These are phyloP conservation scores for Paraphoma chrysanthemicola DNA, from an alignment of 2,329 filamentous ascomycete genomes.

Conservation along the genomic window DNA sequence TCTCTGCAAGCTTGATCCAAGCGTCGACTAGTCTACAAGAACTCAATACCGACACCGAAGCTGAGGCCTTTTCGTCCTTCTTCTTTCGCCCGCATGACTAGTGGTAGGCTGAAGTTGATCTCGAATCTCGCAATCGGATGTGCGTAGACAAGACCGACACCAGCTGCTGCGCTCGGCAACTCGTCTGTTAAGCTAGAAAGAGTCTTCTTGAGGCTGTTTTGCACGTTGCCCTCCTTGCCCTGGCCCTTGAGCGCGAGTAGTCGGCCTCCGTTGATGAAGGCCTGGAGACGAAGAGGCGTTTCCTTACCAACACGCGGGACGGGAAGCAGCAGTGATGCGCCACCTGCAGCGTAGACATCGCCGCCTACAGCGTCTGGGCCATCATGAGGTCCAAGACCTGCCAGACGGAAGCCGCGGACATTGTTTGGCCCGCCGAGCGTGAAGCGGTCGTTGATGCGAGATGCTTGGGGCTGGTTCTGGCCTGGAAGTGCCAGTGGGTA, in stretches of 20 bases:
- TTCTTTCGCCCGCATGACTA: constrained; percentile 83
- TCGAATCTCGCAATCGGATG: constrained; percentile 94
- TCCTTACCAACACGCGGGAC: constrained; percentile 82
- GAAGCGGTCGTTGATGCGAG: constrained; percentile 92
- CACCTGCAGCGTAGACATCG: constrained; percentile 89
- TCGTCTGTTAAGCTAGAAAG: constrained; percentile 75
- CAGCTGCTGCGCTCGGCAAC: constrained; percentile 83
- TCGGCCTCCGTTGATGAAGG: constrained; percentile 90
- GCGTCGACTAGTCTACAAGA: constrained; percentile 68
- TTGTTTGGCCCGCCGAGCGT: constrained; percentile 93
- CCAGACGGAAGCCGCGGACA: constrained; percentile 90
- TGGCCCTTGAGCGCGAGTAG: constrained; percentile 74
- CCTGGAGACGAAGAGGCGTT: constrained; percentile 83
- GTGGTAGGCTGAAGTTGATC: constrained; percentile 89
- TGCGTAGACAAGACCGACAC: constrained; percentile 90
- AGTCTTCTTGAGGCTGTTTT: constrained; percentile 65
- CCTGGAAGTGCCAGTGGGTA: constrained; percentile 77
- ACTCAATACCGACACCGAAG: constrained; percentile 95
- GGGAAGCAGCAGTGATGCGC: constrained; percentile 84
- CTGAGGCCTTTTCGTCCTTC: constrained; percentile 89
- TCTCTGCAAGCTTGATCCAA: not conserved
- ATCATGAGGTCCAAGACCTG: constrained; percentile 87
- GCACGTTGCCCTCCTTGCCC: constrained; percentile 57
- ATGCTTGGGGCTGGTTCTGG: constrained; percentile 65
- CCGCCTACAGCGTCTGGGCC: constrained; percentile 86